Evolutionary conservation across 176 grass and related monocot genomes (phyloP), one percentile per base, ranked within the genome.

Genomic region (Themeda triandra): DNA sequence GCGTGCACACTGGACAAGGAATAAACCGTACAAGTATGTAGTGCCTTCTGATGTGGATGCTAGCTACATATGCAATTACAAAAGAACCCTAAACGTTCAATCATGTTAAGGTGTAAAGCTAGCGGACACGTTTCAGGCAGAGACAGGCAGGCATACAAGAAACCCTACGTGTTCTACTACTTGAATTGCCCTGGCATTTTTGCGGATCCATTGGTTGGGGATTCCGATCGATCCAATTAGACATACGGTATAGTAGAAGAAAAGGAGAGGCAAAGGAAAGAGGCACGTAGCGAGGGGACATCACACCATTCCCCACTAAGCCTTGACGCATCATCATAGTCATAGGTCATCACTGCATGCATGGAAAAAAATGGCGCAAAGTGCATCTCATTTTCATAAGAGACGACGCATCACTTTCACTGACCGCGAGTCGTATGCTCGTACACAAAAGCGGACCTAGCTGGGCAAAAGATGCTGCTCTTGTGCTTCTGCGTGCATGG

Each of bases 321-420:
- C 25, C 45, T 41, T 19, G n/a, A 39, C 29, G 62, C 82, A 90
- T 74, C 45, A 6, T 48, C 15, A 19, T 49, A n/a, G n/a, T n/a
- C 27, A 90, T 86, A 86, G 37, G 37, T 31, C 74, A 86, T 90
- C 58, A 86, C 65, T 72, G 24, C 70, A 81, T 82, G 67, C 74
- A 90, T 68, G 36, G 46, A 18, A 13, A 59, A 54, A 27, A 30
- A 30, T 2, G 25, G 58, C 32, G 6, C 63, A 66, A 86, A 71
- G 72, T 66, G 46, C 3, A 21, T 45, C 83, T 77, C 79, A 28
- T 78, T 90, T 66, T 82, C 83, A 65, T 58, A 78, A 72, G 73
- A 66, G 79, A 82, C 78, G 78, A 23, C 5, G 54, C 44, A 83
- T 45, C 78, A 1, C 83, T 86, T 82, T 86, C 73, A 32, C 11